A percentile compares a stretch with the other conserved stretches of the same genome.
Conservation (phyloP, 2,329 filamentous ascomycete genomes). For the Passalora sequoiae region DNA sequence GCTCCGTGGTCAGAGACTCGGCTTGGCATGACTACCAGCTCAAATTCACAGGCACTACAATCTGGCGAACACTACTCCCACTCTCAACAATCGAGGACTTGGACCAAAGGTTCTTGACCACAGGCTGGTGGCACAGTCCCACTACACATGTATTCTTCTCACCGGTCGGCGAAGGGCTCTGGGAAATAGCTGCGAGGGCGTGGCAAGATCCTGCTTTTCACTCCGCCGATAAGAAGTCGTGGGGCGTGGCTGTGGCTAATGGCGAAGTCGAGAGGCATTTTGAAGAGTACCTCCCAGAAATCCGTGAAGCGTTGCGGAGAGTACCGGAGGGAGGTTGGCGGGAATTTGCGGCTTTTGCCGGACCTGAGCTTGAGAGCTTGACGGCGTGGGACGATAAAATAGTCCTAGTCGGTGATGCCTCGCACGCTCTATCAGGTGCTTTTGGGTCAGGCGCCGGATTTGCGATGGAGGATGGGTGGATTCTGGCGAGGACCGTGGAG, state of each 20-base stretch:
- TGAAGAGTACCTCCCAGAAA: constrained; percentile 38
- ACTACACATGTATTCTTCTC: constrained; percentile 42
- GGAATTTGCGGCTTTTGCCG: constrained; percentile 47
- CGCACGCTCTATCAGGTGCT: constrained; percentile 39
- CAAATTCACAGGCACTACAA: constrained; percentile 47
- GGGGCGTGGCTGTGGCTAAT: constrained; percentile 38
- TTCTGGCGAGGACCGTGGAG: constrained; percentile 36
- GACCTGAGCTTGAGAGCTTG: constrained; percentile 40
- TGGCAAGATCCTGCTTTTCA: constrained; percentile 13
- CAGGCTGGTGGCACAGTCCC: constrained; percentile 44
- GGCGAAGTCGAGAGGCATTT: constrained; percentile 38
- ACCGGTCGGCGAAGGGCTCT: constrained; percentile 34
- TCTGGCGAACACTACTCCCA: constrained; percentile 44
- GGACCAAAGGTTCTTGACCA: constrained; percentile 32
- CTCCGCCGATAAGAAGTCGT: constrained; percentile 29
- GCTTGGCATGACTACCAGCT: constrained; percentile 43
- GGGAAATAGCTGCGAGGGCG: constrained; percentile 18
- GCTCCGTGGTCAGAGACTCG: constrained; percentile 44
- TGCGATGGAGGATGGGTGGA: constrained; percentile 45
- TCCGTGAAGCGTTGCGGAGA: constrained; percentile 37
- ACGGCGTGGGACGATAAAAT: constrained; percentile 41
- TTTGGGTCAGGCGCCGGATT: constrained; percentile 45
- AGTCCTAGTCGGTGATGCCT: constrained; percentile 52
- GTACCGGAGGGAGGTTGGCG: constrained; percentile 42
- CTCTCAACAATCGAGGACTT: constrained; percentile 29